Evolutionary conservation across 495 filamentous ascomycete genomes (phyloP), one percentile per base, ranked within the genome.

Genomic region (Letharia columbiana): DNA sequence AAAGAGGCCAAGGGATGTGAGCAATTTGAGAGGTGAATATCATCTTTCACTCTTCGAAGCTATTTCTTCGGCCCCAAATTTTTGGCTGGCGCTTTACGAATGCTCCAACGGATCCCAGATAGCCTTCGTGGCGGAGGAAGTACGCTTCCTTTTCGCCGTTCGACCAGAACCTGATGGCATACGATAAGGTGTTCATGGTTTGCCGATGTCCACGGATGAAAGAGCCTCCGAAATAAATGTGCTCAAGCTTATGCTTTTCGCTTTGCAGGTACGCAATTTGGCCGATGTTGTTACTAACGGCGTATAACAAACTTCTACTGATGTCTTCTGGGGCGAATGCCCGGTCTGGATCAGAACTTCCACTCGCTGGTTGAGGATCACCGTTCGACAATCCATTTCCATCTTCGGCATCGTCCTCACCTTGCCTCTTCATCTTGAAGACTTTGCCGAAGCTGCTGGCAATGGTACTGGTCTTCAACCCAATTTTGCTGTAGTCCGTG

Each of bases 401-500:
- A 70, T 92, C 90, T 75, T 94, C 89, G n/a, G 89, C 89, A 58
- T 85, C 83, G 52, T 80, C 80, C 74, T 93, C 90, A 17, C 88
- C 89, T 63, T 83, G 79, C 65, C 84, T 83, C 76, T 96, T 95
- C 82, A 90, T 86, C 61, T 88, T 86, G 73, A 96, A 93, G 13
- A 98, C 92, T 74, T 98, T 98, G 33, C 94, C 94, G 71, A 98
- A 98, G 31, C 89, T 94, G 75, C 89, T 92, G 23, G 94, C 94
- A 70, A 98, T 98, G 18, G 92, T 92, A 6, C 84, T 94, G 71
- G 88, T 91, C 76, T 96, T 96, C 41, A 98, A 79, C 0, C 94
- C 94, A 54, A 98, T 97, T 73, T 96, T 96, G 73, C 82, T 85
- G 73, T 98, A 98, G 67, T 94, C 94, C 68, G 91, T 90, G 54